phyloP scores from a whole-genome alignment of 805 yeast species.

The Saturnispora mendoncae region DNA sequence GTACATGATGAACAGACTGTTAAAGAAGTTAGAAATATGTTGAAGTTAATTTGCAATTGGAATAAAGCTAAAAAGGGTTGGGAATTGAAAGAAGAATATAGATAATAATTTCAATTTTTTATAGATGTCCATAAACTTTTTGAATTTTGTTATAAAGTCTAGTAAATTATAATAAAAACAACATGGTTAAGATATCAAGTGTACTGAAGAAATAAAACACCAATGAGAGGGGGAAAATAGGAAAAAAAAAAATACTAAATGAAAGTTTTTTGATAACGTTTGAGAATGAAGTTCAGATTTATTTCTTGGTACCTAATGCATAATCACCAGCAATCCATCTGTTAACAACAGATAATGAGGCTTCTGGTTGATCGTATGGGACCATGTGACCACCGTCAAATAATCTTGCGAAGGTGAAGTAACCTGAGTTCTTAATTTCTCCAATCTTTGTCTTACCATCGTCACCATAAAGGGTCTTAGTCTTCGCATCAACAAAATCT shows the following conservation, averaged over 20 bases:
- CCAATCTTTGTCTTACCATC: constrained; percentile 45
- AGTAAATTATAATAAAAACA: not conserved
- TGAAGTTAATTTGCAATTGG: constrained; percentile 64
- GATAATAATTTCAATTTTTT: constrained; percentile 11
- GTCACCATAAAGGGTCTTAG: constrained; percentile 20
- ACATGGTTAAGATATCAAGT: not conserved
- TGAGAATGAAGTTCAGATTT: not conserved
- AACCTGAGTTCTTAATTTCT: constrained; percentile 59
- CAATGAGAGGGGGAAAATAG: not conserved
- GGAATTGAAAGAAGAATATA: constrained; percentile 51
- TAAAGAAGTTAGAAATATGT: constrained; percentile 54
- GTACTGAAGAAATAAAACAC: not conserved
- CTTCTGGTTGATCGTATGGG: constrained; percentile 77
- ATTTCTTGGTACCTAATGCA: constrained; percentile 22
- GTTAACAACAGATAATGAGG: constrained; percentile 60
- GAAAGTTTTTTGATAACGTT: too few species aligned
- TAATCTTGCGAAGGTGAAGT: constrained; percentile 69
- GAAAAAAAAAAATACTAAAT: not conserved
- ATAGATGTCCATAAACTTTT: not conserved
- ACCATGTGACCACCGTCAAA: constrained; percentile 90
- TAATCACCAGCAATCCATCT: constrained; percentile 63
- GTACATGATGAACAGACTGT: constrained; percentile 46
- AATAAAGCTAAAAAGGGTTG: constrained; percentile 50
- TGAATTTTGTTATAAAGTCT: not conserved
- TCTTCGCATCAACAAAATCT: constrained; percentile 23